Evolutionary conservation across 805 yeast species (phyloP).

Genomic region (Pichia membranifaciens): DNA sequence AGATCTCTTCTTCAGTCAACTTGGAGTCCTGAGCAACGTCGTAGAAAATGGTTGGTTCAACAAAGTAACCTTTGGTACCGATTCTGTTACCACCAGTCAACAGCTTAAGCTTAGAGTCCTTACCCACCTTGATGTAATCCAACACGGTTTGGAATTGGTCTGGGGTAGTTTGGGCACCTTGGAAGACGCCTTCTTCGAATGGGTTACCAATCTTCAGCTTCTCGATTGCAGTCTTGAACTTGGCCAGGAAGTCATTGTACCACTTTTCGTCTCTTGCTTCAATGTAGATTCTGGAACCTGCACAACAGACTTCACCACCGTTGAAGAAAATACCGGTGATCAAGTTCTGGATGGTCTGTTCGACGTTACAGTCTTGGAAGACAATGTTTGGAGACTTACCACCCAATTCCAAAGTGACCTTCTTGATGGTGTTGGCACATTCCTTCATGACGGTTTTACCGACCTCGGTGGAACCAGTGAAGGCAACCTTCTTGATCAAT

Average conservation of each 20-base stretch:
- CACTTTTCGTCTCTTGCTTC: conserved; percentile 50
- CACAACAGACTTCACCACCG: conserved; percentile 80
- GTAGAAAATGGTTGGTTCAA: conserved; percentile 68
- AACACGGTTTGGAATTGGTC: conserved; percentile 65
- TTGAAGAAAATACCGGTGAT: conserved; percentile 68
- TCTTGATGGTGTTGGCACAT: conserved; percentile 71
- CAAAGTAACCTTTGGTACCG: conserved; percentile 63
- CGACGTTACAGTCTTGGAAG: conserved; percentile 61
- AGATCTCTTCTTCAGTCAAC: conserved; percentile 68
- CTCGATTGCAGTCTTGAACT: conserved; percentile 55
- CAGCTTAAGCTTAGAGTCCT: conserved; percentile 59
- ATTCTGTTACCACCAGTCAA: conserved; percentile 66
- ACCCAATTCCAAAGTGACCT: conserved; percentile 76
- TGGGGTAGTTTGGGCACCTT: conserved; percentile 75
- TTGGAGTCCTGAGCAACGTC: conserved; percentile 58
- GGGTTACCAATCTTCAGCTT: conserved; percentile 68
- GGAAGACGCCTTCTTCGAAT: conserved; percentile 58
- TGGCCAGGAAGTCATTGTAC: conserved; percentile 55
- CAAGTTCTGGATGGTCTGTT: conserved; percentile 44
- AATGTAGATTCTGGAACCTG: conserved; percentile 73
- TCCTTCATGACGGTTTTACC: conserved; percentile 67
- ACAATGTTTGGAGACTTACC: conserved; percentile 79
- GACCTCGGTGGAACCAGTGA: conserved; percentile 75
- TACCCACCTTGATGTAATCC: conserved; percentile 61
- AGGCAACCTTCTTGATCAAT: conserved; percentile 66